Conservation (phyloP, 306 rosid genomes). For the Cucurbita maxima region DNA sequence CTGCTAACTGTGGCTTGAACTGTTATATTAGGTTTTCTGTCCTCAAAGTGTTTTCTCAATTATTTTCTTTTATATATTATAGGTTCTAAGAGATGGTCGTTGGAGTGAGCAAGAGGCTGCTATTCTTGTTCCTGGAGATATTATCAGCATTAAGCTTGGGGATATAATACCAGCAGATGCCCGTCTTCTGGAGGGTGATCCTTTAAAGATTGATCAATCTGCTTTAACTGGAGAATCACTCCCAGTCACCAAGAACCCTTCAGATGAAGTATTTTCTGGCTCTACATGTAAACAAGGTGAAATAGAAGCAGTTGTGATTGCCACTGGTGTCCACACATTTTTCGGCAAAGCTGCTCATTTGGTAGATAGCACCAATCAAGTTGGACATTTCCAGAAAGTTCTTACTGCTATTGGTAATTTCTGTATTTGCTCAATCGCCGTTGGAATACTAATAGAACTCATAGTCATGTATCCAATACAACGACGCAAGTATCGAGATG, state of each 20-base stretch:
- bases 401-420: conserved; percentile 96
- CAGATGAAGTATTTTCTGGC: conserved; percentile 95
- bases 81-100: conserved; percentile 91
- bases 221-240: conserved; percentile 97
- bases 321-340: conserved; percentile 98
- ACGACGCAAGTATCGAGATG: conserved; percentile 70
- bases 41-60: not conserved
- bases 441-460: conserved; percentile 63
- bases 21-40: not conserved
- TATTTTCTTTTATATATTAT: conserved; percentile 9
- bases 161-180: conserved; percentile 98
- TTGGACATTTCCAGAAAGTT: conserved; percentile 97
- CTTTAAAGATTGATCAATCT: conserved; percentile 91
- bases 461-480: conserved; percentile 95
- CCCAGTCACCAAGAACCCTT: conserved; percentile 76
- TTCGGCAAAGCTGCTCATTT: conserved; percentile 96
- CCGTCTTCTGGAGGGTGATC: conserved; percentile 98
- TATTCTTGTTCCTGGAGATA: conserved; percentile 90
- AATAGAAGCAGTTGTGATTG: conserved; percentile 95
- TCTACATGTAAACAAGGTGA: conserved; percentile 97
- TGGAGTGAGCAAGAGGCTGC: conserved; percentile 96
- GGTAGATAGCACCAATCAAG: conserved; percentile 96
- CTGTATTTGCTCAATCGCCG: conserved; percentile 88
- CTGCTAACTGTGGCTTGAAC: too few species aligned
- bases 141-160: conserved; percentile 85